Evolutionary conservation across 371 early-diverging fungal genomes (phyloP).

Genomic region (Mortierella polycephala): DNA sequence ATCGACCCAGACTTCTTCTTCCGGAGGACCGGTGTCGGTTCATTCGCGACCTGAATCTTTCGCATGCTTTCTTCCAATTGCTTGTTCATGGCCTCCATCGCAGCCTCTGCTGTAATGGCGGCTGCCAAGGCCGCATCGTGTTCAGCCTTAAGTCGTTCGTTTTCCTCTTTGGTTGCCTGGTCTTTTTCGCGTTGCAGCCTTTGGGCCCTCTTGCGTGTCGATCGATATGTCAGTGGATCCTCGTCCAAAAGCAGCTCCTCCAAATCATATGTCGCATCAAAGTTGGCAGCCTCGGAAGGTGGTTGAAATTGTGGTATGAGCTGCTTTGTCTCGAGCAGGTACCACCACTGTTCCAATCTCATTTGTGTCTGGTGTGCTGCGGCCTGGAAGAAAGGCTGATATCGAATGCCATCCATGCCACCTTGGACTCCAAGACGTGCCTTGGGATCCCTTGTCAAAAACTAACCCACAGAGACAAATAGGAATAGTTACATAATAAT

Average conservation of each 20-base stretch:
- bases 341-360: slow-evolving; percentile 46
- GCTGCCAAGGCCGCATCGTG: slow-evolving; percentile 19
- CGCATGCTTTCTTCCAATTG: slow-evolving; percentile 27
- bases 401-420: slow-evolving; percentile 40
- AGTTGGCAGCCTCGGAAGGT: slow-evolving; percentile 58
- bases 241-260: slow-evolving; percentile 60
- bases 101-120: slow-evolving; percentile 16
- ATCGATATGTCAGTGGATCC: slow-evolving; percentile 52
- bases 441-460: slow-evolving; percentile 21
- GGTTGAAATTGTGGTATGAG: slow-evolving; percentile 61
- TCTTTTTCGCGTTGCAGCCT: slow-evolving; percentile 14
- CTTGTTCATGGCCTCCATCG: slow-evolving; percentile 40
- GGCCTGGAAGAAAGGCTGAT: slow-evolving; percentile 59
- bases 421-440: slow-evolving; percentile 17
- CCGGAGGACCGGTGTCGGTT: slow-evolving; percentile 1
- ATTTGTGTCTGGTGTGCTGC: slow-evolving; percentile 43
- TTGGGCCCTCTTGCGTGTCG: slow-evolving; percentile 22
- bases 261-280: slow-evolving; percentile 58
- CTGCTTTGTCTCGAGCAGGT: slow-evolving; percentile 56
- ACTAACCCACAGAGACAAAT: neutral
- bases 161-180: slow-evolving; percentile 11
- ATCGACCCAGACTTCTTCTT: slow-evolving; percentile 30
- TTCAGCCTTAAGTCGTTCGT: slow-evolving; percentile 27
- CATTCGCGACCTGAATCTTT: slow-evolving; percentile 1
- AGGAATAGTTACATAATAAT: neutral